These are phyloP conservation scores for Telfairia occidentalis DNA, from an alignment of 331 rosid species.

Conservation along the genomic window DNA sequence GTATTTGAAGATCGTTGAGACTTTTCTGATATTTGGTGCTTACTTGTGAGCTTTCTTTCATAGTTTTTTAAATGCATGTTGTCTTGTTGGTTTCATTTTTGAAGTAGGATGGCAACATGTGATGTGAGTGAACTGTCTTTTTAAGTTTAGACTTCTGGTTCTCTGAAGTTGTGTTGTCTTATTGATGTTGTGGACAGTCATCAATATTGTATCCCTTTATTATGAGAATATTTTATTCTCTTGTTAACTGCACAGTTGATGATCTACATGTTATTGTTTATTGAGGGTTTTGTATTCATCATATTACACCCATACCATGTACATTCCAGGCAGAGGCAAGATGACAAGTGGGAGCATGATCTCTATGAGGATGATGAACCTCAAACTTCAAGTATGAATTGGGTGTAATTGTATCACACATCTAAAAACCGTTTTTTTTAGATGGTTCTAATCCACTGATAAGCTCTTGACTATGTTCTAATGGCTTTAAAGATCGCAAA, in stretches of 20 bases:
- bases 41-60: neutral
- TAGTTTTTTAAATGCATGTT: neutral
- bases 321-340: conserved; percentile 78
- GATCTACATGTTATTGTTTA: neutral
- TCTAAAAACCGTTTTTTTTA: conserved; percentile 28
- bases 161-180: neutral
- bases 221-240: neutral
- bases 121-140: neutral
- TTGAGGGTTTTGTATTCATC: neutral
- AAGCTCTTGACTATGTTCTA: conserved; percentile 41
- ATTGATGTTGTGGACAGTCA: neutral
- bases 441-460: conserved; percentile 23
- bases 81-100: neutral
- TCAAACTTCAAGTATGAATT: conserved; percentile 60
- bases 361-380: conserved; percentile 49
- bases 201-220: neutral
- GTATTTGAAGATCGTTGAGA: neutral
- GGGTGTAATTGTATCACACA: conserved; percentile 26
- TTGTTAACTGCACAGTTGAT: neutral
- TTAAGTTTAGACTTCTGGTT: neutral
- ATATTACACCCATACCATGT: conserved; percentile 6
- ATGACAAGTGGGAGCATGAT: conserved; percentile 99
- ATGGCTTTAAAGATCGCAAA: conserved; percentile 57
- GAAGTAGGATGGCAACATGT: neutral
- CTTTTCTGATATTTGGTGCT: neutral